phyloP scores from a whole-genome alignment of 805 yeast species.

The Ogataea methylovora region DNA sequence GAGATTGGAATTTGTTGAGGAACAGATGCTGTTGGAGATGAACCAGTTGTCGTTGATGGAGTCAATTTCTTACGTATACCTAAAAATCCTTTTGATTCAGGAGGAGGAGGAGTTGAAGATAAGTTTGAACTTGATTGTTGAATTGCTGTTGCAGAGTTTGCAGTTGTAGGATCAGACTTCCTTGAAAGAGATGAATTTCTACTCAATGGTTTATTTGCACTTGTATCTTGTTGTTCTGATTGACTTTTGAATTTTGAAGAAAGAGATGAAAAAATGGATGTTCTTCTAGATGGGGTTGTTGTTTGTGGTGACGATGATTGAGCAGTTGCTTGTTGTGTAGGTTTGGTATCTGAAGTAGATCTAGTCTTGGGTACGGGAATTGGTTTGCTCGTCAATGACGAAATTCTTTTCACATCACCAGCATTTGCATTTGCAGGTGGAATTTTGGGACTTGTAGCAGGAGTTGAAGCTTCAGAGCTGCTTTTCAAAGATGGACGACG shows the following conservation, averaged over 20 bases:
- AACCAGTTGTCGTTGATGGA: constrained; percentile 2
- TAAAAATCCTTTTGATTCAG: constrained; percentile 10
- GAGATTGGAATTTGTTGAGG: background rate
- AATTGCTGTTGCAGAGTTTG: too few relatives aligned
- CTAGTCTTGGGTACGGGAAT: background rate
- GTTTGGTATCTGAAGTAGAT: background rate
- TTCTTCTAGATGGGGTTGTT: constrained; percentile 12
- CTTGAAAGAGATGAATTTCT: background rate
- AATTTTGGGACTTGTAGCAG: background rate
- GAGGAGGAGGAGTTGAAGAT: constrained; percentile 2
- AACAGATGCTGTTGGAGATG: constrained; percentile 19
- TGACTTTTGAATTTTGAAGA: constrained; percentile 25
- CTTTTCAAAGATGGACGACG: background rate
- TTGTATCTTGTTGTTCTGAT: constrained; percentile 3
- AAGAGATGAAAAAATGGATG: constrained; percentile 23
- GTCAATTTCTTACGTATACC: constrained; percentile 11
- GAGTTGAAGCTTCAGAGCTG: background rate
- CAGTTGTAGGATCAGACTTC: background rate
- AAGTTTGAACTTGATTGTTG: background rate
- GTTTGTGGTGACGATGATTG: background rate
- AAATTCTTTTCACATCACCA: background rate
- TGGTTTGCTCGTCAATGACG: background rate
- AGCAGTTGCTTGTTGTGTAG: background rate
- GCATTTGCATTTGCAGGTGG: background rate
- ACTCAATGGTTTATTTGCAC: background rate